phyloP scores from a whole-genome alignment of 148 eudicot species.

The Vaccinium vitisidaea region DNA sequence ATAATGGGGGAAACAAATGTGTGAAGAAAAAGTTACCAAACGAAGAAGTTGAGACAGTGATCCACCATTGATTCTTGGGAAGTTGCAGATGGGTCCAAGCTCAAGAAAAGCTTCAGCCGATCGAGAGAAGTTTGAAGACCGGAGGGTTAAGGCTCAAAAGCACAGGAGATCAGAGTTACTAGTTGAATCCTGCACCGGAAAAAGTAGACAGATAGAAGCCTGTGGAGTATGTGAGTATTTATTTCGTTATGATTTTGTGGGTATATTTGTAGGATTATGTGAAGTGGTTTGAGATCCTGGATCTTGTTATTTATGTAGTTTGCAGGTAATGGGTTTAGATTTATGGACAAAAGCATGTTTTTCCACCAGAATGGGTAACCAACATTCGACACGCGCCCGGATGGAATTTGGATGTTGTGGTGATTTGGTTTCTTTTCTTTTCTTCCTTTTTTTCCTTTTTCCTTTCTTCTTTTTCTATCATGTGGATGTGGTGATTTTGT shows the following conservation, averaged over 20 bases:
- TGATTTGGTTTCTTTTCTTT: not conserved
- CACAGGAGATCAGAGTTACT: conserved; percentile 15
- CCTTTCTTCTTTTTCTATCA: too few relatives aligned
- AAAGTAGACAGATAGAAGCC: conserved; percentile 9
- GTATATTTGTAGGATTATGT: not conserved
- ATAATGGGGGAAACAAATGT: not conserved
- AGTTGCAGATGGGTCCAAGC: not conserved
- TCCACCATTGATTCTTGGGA: not conserved
- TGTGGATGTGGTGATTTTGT: not conserved
- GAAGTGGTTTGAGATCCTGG: not conserved
- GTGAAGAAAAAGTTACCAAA: conserved; percentile 7
- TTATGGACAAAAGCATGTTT: not conserved
- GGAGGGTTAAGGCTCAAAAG: not conserved
- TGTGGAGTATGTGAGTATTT: not conserved
- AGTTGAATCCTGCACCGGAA: conserved; percentile 15
- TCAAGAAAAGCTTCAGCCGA: not conserved
- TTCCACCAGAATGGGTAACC: not conserved
- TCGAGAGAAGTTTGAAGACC: not conserved
- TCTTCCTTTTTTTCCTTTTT: not conserved
- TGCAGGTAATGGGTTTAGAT: not conserved
- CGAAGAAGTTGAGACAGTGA: not conserved
- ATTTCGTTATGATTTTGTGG: not conserved
- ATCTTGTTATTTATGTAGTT: not conserved
- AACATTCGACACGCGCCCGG: not conserved
- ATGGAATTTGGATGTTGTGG: not conserved